Evolutionary conservation across 2,329 filamentous ascomycete species (phyloP).

Genomic region (Nigrograna mackinnonii): DNA sequence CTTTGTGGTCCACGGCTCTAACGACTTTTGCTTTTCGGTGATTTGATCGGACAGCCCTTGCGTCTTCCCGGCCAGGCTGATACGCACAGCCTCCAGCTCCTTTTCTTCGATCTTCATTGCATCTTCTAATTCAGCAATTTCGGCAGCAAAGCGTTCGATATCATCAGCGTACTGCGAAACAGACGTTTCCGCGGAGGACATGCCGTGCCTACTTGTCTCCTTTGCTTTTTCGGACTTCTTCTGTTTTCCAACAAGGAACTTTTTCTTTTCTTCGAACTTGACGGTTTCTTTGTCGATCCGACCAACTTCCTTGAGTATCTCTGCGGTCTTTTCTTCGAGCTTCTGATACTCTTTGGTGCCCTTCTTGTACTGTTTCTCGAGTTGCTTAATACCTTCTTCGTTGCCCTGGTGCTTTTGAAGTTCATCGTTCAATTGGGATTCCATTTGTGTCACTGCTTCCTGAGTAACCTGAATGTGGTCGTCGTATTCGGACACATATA

Average conservation of each 20-base stretch:
- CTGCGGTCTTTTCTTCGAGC: conserved; percentile 80
- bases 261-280: conserved; percentile 97
- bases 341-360: conserved; percentile 82
- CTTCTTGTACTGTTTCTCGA: conserved; percentile 82
- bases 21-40: conserved; percentile 84
- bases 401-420: conserved; percentile 89
- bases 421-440: conserved; percentile 82
- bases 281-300: conserved; percentile 96
- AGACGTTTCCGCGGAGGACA: conserved; percentile 74
- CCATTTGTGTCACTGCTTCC: conserved; percentile 89
- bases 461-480: conserved; percentile 88
- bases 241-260: conserved; percentile 86
- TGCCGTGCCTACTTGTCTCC: conserved; percentile 73
- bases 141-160: conserved; percentile 73
- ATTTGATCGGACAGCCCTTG: conserved; percentile 94
- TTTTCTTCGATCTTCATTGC: conserved; percentile 78
- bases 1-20: conserved; percentile 96
- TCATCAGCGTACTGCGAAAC: conserved; percentile 79
- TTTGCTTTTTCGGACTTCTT: conserved; percentile 95
- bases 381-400: conserved; percentile 85
- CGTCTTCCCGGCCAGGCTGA: conserved; percentile 91
- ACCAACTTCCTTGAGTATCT: conserved; percentile 80
- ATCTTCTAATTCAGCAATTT: conserved; percentile 76
- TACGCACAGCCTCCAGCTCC: conserved; percentile 80
- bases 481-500: conserved; percentile 84